Evolutionary conservation across 306 rosid species (phyloP), one percentile per base, ranked within the genome.

Genomic region (Ceratonia siliqua): DNA sequence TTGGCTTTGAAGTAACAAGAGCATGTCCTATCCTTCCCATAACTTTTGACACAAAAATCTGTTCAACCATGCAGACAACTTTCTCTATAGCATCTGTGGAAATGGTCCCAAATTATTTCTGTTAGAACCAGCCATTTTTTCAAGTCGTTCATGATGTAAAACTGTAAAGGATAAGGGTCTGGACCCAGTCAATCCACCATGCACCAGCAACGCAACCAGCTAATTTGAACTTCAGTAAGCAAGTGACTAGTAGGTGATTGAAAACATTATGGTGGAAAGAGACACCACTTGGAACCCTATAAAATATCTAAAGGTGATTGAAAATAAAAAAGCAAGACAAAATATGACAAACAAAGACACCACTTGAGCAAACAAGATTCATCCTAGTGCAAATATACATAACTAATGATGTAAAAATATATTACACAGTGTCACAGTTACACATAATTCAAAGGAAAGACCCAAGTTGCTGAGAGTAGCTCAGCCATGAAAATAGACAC

Each of bases 11-110:
- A 64, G 63, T 21, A 67, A 49, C 5, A 33, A 22, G 41, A 77
- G 53, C 48, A 46, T 45, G 33, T 45, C 62, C 21, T 32, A 48
- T 38, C 30, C 56, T 57, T 8, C 48, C 53, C 70, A 77, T 68
- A 15, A 43, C 12, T 33, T 43, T 27, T 67, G 30, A 27, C 42
- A 33, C 61, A 46, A 65, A 65, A 53, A 45, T 48, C 59, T 48
- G 18, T 50, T 22, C 59, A 28, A 68, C 32, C 61, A 68, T 11
- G 59, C 59, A 11, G 27, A 1, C 30, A 48, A 14, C 59, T 46
- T 28, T 58, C 11, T 30, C 48, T 30, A 36, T 17, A 48, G 73
- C 54, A 8, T 68, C 73, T 50, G 11, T 38, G 32, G 18, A 48
- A 48, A 46, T 48, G 73, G 11, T 25, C 5, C 45, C 59, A 30